phyloP scores from a whole-genome alignment of 768 basidiomycete genomes.

The Holtermannia corniformis region DNA sequence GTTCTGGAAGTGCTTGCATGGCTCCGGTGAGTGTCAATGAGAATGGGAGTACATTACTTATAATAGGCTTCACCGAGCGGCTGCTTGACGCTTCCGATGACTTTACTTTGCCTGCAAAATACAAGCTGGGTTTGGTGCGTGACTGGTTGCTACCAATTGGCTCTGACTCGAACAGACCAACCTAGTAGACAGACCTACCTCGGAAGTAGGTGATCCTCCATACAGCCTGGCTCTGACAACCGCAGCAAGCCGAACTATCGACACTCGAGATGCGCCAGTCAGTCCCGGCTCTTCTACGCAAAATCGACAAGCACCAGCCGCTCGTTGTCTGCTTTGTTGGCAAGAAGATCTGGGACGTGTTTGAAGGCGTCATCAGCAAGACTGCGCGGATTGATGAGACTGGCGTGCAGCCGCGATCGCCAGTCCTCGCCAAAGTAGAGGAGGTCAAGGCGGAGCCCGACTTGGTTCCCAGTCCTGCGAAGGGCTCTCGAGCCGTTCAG shows the following conservation, averaged over 20 bases:
- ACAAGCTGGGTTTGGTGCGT: conserved; percentile 59
- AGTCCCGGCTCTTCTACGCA: conserved; percentile 54
- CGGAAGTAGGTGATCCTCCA: conserved; percentile 56
- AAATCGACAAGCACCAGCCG: conserved; percentile 53
- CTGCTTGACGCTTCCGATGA: conserved; percentile 55
- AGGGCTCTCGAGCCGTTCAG: too few species aligned
- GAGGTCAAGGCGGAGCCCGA: conserved; percentile 1
- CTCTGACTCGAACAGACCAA: conserved; percentile 54
- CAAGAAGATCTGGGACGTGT: conserved; percentile 53
- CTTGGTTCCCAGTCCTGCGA: neutral
- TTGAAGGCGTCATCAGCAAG: conserved; percentile 39
- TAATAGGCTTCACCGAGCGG: conserved; percentile 53
- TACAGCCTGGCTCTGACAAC: conserved; percentile 3
- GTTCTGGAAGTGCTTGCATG: conserved; percentile 50
- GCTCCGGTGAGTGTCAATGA: too few species aligned
- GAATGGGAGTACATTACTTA: too few species aligned
- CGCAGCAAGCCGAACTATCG: conserved; percentile 40
- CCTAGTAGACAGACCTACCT: conserved; percentile 59
- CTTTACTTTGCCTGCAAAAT: conserved; percentile 51
- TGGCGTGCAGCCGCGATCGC: too few species aligned
- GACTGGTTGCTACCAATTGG: neutral
- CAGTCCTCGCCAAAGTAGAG: neutral
- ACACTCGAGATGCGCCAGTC: conserved; percentile 41
- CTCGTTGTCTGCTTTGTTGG: conserved; percentile 70
- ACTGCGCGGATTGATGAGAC: conserved; percentile 19